Percentiles rank a stretch among this genome's conserved stretches.
phyloP scores from a whole-genome alignment of 352 stramenopile genomes.

The Globisporangium spiculum region DNA sequence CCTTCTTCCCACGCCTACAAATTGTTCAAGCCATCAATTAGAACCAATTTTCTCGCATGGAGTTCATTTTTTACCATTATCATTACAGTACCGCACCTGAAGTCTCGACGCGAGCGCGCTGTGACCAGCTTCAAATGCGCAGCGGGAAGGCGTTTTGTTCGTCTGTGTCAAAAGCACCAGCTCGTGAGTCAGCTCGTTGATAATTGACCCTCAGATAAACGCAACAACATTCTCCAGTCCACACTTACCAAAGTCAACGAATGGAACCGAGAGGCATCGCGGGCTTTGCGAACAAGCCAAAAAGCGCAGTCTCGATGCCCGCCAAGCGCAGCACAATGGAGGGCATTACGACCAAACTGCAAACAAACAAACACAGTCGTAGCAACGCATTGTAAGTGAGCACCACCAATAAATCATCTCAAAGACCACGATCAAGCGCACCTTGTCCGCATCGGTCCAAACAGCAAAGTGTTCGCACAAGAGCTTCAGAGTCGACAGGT shows the following conservation, averaged over 20 bases:
- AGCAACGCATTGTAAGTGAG: background rate
- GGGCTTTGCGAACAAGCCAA: slow-evolving; percentile 72
- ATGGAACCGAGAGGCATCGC: slow-evolving; percentile 66
- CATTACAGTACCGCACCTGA: slow-evolving; percentile 25
- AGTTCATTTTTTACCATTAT: background rate
- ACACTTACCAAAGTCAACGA: slow-evolving; percentile 61
- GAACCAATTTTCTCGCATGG: background rate
- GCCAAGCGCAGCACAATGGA: slow-evolving; percentile 76
- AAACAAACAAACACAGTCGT: background rate
- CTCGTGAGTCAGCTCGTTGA: background rate
- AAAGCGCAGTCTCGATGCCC: slow-evolving; percentile 83
- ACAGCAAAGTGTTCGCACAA: slow-evolving; percentile 71
- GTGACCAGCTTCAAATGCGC: slow-evolving; percentile 83
- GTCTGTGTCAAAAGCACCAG: slow-evolving; percentile 41
- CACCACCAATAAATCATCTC: background rate
- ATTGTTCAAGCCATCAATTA: background rate
- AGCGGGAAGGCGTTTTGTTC: slow-evolving; percentile 84
- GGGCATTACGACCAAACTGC: slow-evolving; percentile 82
- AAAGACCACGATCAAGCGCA: slow-evolving; percentile 13
- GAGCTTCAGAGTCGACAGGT: slow-evolving; percentile 78
- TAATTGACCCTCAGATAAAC: background rate
- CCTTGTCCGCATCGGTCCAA: slow-evolving; percentile 82
- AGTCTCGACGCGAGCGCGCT: slow-evolving; percentile 73
- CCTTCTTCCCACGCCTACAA: slow-evolving; percentile 78
- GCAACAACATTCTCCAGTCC: background rate